Evolutionary conservation across 2,329 filamentous ascomycete genomes (phyloP), one percentile per base, ranked within the genome.

Genomic region (Hysterium pulicare): DNA sequence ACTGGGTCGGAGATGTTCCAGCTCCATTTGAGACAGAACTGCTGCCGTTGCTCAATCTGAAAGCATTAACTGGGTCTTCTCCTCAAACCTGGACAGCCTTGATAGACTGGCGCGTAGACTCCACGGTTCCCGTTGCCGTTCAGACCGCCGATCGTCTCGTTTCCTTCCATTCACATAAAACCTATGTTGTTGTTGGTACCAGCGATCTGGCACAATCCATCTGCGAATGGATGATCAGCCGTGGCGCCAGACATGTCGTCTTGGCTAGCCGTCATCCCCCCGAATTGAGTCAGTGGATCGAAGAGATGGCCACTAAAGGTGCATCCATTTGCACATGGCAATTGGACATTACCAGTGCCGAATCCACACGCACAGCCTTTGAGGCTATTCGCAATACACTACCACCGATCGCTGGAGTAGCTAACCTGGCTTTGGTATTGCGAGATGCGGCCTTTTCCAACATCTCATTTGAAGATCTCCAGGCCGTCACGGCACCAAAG

Each of bases 251-350:
- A 16, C 19, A 47, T 21, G n/a, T 47, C 10, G 38, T 45, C 16
- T 21, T 75, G 4, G 61, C 66, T 0, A 71, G 67, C 28, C 63
- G 71, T 2, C 61, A 55, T 9, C 62, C 67, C 8, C 49, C 59
- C 10, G 41, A 69, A 5, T 54, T 67, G 10, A 37, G 52, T 5
- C 36, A 33, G 2, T 67, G 58, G 52, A 44, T 57, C 13, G 34
- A 42, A 6, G 39, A 61, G 15, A 16, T 21, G 5, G 41, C 11
- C 24, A 26, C 8, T 5, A 7, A 28, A 28, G 38, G 42, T 13
- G 39, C 34, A 5, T 32, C 26, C 7, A 21, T 45, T 7, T 37
- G 33, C 5, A 15, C 38, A 10, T 38, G 10, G 13, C 7, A 17
- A 16, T 23, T 30, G 17, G 42, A 45, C 20, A 35, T 45, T 10